phyloP scores from a whole-genome alignment of 1,284 basidiomycete species.

The Ceratobasidium sp. region DNA sequence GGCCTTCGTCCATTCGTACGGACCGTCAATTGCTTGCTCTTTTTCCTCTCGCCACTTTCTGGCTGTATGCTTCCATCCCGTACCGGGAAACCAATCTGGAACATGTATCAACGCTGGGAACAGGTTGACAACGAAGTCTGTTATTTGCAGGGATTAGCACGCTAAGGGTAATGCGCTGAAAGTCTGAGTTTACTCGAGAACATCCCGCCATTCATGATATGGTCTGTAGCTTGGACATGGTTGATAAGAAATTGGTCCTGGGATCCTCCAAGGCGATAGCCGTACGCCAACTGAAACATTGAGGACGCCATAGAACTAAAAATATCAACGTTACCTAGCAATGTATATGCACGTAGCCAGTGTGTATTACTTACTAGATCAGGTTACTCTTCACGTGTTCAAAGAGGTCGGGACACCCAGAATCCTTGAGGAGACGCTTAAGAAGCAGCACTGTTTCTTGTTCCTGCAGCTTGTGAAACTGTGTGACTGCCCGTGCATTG shows the following conservation, averaged over 20 bases:
- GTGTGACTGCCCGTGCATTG: neutral
- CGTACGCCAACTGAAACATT: slow-evolving; percentile 23
- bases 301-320: slow-evolving; percentile 2
- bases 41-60: slow-evolving; percentile 23
- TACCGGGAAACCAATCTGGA: slow-evolving; percentile 37
- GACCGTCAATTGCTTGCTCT: neutral
- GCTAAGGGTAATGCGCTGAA: too few relatives aligned
- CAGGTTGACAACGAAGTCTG: slow-evolving; percentile 35
- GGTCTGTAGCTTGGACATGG: neutral
- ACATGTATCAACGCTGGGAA: slow-evolving; percentile 15
- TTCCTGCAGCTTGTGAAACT: neutral
- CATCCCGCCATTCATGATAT: slow-evolving; percentile 4
- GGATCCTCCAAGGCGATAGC: neutral
- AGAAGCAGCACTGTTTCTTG: too few relatives aligned
- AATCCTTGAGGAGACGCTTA: too few relatives aligned
- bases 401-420: too few relatives aligned
- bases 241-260: slow-evolving; percentile 17
- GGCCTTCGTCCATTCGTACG: slow-evolving; percentile 14
- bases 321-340: too few relatives aligned
- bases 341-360: too few relatives aligned
- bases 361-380: too few relatives aligned
- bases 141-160: too few relatives aligned
- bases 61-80: slow-evolving; percentile 7
- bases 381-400: too few relatives aligned
- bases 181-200: neutral